A percentile compares a stretch with the other conserved stretches of the same genome.
phyloP scores from a whole-genome alignment of 768 basidiomycete species.

The Myochromella boudieri region DNA sequence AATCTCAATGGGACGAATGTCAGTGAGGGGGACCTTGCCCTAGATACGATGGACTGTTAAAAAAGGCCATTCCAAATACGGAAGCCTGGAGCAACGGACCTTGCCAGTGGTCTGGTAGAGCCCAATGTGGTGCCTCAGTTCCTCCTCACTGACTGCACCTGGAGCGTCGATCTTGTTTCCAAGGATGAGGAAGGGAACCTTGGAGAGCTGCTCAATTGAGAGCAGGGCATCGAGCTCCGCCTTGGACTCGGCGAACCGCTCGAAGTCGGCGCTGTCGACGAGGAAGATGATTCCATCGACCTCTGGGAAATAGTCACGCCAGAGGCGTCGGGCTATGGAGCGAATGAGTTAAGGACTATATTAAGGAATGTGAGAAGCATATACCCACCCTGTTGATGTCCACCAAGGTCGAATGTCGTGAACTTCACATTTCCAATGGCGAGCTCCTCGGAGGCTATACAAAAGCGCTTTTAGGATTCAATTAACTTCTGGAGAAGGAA shows the following conservation, averaged over 20 bases:
- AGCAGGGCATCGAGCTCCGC: constrained; percentile 96
- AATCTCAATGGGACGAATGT: constrained; percentile 97
- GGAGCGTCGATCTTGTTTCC: constrained; percentile 99
- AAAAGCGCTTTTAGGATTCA: constrained; percentile 8
- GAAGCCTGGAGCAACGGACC: constrained; percentile 43
- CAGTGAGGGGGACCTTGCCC: constrained; percentile 96
- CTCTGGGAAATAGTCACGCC: constrained; percentile 99
- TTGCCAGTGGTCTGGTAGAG: constrained; percentile 99
- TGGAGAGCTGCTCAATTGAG: constrained; percentile 90
- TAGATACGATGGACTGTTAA: constrained; percentile 28
- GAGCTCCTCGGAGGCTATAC: constrained; percentile 92
- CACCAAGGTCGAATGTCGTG: constrained; percentile 97
- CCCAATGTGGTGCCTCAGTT: constrained; percentile 92
- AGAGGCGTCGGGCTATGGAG: constrained; percentile 83
- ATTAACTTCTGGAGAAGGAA: constrained; percentile 15
- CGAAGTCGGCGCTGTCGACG: constrained; percentile 95
- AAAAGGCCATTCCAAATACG: constrained; percentile 6
- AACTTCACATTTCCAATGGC: constrained; percentile 99
- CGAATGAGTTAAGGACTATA: neutral
- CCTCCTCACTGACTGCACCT: constrained; percentile 96
- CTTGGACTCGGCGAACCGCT: constrained; percentile 95
- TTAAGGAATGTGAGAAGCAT: neutral
- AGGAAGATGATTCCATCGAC: constrained; percentile 99
- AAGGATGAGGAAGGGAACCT: constrained; percentile 96
- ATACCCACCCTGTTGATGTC: constrained; percentile 86